Evolutionary conservation across 2,329 filamentous ascomycete genomes (phyloP).

Genomic region (Clarireedia homoeocarpa): DNA sequence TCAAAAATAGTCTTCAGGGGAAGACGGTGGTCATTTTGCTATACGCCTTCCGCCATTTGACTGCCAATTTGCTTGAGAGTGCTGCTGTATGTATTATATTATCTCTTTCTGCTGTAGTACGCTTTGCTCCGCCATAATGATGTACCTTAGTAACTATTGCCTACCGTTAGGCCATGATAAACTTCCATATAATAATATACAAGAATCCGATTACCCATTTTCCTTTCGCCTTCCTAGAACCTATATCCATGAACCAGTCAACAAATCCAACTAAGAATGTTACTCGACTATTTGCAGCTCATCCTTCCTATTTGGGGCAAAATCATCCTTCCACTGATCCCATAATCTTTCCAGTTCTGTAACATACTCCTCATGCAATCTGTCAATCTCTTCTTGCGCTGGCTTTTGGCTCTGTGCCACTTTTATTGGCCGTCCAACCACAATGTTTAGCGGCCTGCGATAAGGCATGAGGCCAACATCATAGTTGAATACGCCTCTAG

Average conservation of each 20-base stretch:
- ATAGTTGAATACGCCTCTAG: constrained; percentile 91
- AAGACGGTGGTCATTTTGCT: too few species aligned
- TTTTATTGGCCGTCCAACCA: constrained; percentile 75
- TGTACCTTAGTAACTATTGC: too few species aligned
- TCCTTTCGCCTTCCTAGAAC: not conserved
- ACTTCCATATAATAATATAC: not conserved
- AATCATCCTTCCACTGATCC: constrained; percentile 71
- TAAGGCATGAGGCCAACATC: constrained; percentile 96
- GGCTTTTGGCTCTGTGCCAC: constrained; percentile 58
- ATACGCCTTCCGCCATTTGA: too few species aligned
- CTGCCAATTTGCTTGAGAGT: too few species aligned
- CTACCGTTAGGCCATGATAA: not conserved
- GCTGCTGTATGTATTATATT: too few species aligned
- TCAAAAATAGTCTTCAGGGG: too few species aligned
- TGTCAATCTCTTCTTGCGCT: constrained; percentile 66
- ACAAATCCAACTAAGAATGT: not conserved
- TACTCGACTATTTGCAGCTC: constrained; percentile 62
- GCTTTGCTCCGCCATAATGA: too few species aligned
- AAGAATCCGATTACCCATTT: not conserved
- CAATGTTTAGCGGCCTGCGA: constrained; percentile 76
- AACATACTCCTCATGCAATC: constrained; percentile 73
- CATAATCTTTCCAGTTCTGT: constrained; percentile 65
- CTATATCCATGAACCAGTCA: too few species aligned
- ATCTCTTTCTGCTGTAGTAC: too few species aligned
- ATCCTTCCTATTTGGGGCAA: constrained; percentile 52